phyloP scores from a whole-genome alignment of 73 alveolate species.

The Paramecium sonneborni region DNA sequence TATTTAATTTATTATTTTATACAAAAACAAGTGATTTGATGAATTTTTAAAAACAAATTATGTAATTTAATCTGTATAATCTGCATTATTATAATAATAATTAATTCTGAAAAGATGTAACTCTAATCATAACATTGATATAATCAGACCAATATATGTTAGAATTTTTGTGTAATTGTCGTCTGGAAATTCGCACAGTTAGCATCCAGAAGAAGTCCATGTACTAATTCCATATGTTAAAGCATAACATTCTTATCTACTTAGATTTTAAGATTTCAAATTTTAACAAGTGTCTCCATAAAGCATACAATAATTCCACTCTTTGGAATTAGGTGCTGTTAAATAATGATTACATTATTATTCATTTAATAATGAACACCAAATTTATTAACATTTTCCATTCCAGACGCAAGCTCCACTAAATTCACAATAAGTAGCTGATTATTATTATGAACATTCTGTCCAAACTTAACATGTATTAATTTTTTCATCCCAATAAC shows the following conservation, averaged over 20 bases:
- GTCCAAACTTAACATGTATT: neutral
- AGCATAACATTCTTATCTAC: neutral
- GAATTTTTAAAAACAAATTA: too few species aligned
- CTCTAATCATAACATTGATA: neutral
- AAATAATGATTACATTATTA: neutral
- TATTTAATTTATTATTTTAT: too few species aligned
- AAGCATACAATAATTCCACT: neutral
- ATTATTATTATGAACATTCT: neutral
- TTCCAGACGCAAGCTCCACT: constrained; percentile 5
- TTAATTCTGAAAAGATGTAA: neutral
- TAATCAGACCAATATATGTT: neutral
- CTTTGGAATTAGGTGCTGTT: neutral
- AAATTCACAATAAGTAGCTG: neutral
- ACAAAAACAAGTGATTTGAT: too few species aligned
- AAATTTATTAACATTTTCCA: neutral
- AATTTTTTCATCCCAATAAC: constrained; percentile 6
- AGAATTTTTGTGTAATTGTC: neutral
- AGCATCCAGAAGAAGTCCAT: neutral
- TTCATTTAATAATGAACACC: neutral
- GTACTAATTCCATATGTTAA: neutral
- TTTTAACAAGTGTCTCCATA: neutral
- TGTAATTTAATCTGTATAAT: too few species aligned
- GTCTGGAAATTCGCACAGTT: neutral
- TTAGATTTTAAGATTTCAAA: neutral
- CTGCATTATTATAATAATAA: too few species aligned